Evolutionary conservation across 768 basidiomycete species (phyloP), one percentile per base, ranked within the genome.

Genomic region (Leucocoprinus leucothites): DNA sequence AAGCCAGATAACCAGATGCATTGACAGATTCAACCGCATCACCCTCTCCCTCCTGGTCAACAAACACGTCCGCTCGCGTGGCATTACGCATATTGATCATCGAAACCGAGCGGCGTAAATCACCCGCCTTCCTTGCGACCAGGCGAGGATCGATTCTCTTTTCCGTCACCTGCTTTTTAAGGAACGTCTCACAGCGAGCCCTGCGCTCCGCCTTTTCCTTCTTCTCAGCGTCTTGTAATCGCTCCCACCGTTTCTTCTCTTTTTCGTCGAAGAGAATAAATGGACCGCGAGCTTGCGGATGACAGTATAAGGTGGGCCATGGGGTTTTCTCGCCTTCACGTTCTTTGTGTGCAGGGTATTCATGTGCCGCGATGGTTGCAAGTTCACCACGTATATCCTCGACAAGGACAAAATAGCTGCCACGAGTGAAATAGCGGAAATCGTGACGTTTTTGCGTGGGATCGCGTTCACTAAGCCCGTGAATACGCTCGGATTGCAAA

Each of bases 401-500:
- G n/a, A 98, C 82, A 42, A 98, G 79, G 43, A 98, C 79, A 66
- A 93, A 98, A 65, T 81, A 86, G 49, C 80, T 82, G 40, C 78
- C 77, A 40, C 84, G 82, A 16, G 81, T 71, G 69, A 98, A 98
- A 68, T 98, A 99, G 54, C 80, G 82, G 65, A 84, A 92, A 68
- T 95, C 94, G 59, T 89, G 86, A 48, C 94, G 84, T 58, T 83
- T 91, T 58, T 94, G 90, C 18, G 82, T 86, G 1, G 92, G 87
- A 71, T 99, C 97, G 44, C 96, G 90, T 73, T 99, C 97, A 16
- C 84, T 86, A 1, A 85, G 89, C 44, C 97, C 97, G 59, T 92
- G 84, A 40, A 91, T 69, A 58, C 85, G 86, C 67, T 98, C 97
- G 18, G 88, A 86, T 62, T 91, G 84, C 41, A 92, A 73, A 16